Conservation (phyloP, 108 stramenopile species). For the Nannochloropsis oceanica region DNA sequence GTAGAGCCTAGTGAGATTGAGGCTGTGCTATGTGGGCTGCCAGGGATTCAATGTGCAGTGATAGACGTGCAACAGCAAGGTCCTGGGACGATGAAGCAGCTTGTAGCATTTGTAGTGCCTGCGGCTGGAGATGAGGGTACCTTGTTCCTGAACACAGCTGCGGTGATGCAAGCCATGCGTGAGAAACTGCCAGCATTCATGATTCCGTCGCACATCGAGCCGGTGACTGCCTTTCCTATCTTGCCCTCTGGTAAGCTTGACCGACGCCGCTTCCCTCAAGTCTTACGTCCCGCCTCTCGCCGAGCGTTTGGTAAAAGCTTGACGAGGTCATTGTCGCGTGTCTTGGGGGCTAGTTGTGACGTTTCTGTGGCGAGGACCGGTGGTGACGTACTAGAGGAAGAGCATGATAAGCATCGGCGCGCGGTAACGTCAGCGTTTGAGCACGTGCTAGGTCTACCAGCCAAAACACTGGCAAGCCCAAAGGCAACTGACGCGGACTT, state of each 20-base stretch:
- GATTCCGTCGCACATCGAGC: background rate
- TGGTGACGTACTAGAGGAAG: background rate
- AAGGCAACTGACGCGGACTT: background rate
- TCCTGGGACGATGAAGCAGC: background rate
- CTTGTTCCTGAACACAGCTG: background rate
- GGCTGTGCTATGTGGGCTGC: background rate
- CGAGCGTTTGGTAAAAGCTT: background rate
- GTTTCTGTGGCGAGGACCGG: background rate
- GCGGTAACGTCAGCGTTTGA: background rate
- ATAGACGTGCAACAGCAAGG: background rate
- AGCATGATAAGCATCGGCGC: background rate
- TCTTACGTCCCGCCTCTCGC: background rate
- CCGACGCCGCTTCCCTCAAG: background rate
- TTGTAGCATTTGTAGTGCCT: background rate
- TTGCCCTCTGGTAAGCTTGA: background rate
- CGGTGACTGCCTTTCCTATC: background rate
- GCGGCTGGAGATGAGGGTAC: background rate
- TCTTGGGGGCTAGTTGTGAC: background rate
- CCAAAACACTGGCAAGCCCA: background rate
- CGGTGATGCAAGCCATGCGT: background rate
- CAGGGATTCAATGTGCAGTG: background rate
- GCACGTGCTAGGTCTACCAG: background rate
- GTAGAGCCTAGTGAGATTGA: background rate
- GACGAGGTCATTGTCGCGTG: background rate
- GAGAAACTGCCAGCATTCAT: background rate